Evolutionary conservation across 2,329 filamentous ascomycete genomes (phyloP), one percentile per base, ranked within the genome.

Genomic region (Phialophora macrospora): DNA sequence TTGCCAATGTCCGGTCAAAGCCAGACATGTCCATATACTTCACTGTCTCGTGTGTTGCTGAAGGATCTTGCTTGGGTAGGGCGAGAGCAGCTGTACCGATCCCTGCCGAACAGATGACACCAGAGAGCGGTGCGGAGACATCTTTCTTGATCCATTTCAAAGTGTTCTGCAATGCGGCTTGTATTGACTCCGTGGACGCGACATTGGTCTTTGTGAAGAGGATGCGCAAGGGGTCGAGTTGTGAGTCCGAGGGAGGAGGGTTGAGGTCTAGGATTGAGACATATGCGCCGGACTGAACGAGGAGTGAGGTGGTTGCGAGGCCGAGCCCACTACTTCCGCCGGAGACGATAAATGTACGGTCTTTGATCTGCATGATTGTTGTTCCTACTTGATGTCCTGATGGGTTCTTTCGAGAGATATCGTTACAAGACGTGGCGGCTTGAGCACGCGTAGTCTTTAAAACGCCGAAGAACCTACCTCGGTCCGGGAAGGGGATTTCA

Each of bases 1-100:
- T 75, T 57, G 79, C 75, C 69, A 89, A 86, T 14, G 87, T 82
- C 8, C 78, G 77, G 67, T 87, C 81, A 70, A 89, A 88, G 9
- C 84, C 84, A 28, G 84, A 79, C 3, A 82, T 84, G 61, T 87
- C 87, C 70, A 84, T 79, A 58, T 69, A 70, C 46, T 68, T 68
- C 14, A 68, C 64, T 6, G 28, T 66, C 9, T 66, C 62, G 49
- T 71, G 65, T 20, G 62, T 68, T 20, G 62, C 61, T 9, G 62
- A 59, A 3, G 67, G 55, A 24, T 66, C 59, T 62, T 72, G 72
- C 38, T 49, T 67, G 14, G 71, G 71, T 9, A 71, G 65, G 4
- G 65, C 60, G 11, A 71, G 63, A 14, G 68, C 70, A 30, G 69
- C 70, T 4, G 68, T 69, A 3, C 70, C 71, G n/a, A 73, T 70